Evolutionary conservation across 2,329 filamentous ascomycete species (phyloP).

Genomic region (Tetracladium maxilliforme): DNA sequence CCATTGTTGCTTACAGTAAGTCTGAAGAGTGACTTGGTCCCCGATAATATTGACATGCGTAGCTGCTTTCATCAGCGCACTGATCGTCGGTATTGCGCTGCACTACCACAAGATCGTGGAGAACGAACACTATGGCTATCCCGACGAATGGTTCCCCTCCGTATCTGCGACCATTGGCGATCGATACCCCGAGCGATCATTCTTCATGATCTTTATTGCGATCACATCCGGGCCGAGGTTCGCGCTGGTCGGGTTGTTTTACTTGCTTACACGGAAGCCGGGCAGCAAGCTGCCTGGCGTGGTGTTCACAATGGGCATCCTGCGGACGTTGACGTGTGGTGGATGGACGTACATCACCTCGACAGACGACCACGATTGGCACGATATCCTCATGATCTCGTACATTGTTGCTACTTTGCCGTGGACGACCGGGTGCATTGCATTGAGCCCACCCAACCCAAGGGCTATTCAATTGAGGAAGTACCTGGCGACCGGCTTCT

Average conservation of each 20-base stretch:
- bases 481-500: conserved; percentile 70
- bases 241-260: conserved; percentile 81
- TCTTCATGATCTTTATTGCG: conserved; percentile 96
- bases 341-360: conserved; percentile 99
- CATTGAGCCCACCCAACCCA: conserved; percentile 72
- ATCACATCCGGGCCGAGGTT: conserved; percentile 91
- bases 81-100: conserved; percentile 64
- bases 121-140: conserved; percentile 92
- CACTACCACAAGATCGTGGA: conserved; percentile 97
- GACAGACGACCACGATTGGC: conserved; percentile 96
- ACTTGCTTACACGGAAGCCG: conserved; percentile 68
- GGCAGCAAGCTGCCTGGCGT: conserved; percentile 67
- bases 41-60: conserved; percentile 6
- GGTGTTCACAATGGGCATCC: conserved; percentile 63
- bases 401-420: conserved; percentile 89
- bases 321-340: conserved; percentile 85
- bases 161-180: conserved; percentile 96
- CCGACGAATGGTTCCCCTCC: conserved; percentile 91
- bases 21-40: conserved; percentile 7
- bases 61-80: conserved; percentile 77
- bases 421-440: conserved; percentile 86
- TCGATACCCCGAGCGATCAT: conserved; percentile 86
- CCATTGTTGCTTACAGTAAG: conserved; percentile 64
- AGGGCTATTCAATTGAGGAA: conserved; percentile 81
- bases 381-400: conserved; percentile 98